A percentile compares a stretch with the other conserved stretches of the same genome.
These are phyloP conservation scores for Combretum micranthum DNA, from an alignment of 345 rosid genomes.

Conservation along the genomic window DNA sequence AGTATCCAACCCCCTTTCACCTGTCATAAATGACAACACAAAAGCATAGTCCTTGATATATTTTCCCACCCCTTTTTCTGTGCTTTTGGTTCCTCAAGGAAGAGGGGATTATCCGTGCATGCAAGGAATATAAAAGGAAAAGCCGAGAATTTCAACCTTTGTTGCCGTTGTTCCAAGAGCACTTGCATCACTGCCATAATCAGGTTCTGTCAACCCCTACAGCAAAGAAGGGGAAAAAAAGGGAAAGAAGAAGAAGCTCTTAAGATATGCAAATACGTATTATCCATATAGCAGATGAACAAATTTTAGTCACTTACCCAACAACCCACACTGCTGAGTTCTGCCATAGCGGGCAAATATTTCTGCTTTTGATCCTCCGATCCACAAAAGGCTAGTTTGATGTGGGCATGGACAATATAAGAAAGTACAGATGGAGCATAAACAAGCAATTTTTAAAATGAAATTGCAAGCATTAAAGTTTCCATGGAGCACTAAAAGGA, in stretches of 20 bases:
- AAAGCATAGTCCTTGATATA: not conserved
- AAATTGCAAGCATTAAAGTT: not conserved
- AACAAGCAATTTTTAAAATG: constrained; percentile 3
- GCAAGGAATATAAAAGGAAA: not conserved
- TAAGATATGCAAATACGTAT: not conserved
- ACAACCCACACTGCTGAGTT: constrained; percentile 57
- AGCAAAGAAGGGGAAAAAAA: no score
- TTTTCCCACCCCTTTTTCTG: no score
- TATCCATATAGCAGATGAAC: not conserved
- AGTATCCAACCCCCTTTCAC: constrained; percentile 89
- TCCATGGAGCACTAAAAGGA: not conserved
- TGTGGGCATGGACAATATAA: not conserved
- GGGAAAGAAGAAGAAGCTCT: no score
- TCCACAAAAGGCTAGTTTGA: constrained; percentile 71
- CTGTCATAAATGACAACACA: constrained; percentile 24
- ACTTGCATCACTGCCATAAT: constrained; percentile 97
- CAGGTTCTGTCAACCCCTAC: constrained; percentile 95
- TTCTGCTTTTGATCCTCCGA: constrained; percentile 83
- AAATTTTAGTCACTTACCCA: constrained; percentile 53
- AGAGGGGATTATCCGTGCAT: no score
- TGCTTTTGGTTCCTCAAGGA: no score
- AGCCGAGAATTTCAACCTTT: constrained; percentile 43
- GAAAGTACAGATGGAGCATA: constrained; percentile 20
- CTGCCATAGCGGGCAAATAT: constrained; percentile 82
- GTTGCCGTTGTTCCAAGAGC: constrained; percentile 74